These are phyloP conservation scores for Alternaria gaisen DNA, from an alignment of 2,329 filamentous ascomycete genomes.

Conservation along the genomic window DNA sequence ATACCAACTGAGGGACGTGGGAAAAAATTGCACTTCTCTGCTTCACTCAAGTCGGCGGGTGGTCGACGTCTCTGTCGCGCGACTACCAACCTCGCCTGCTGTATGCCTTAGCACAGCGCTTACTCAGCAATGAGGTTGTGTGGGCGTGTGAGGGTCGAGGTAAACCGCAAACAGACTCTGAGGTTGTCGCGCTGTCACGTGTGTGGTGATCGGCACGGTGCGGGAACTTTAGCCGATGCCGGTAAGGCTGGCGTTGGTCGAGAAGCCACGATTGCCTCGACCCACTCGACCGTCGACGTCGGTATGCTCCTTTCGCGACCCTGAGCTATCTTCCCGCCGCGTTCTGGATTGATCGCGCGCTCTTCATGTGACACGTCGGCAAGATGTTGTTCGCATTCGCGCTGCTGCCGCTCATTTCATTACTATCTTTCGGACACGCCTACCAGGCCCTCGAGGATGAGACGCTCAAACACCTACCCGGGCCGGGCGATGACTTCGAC, in stretches of 20 bases:
- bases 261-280: slow-evolving; percentile 11
- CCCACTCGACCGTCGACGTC: neutral
- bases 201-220: slow-evolving; percentile 3
- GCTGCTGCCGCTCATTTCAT: slow-evolving; percentile 34
- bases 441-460: slow-evolving; percentile 76
- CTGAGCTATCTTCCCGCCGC: neutral
- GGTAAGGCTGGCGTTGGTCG: neutral
- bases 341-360: neutral
- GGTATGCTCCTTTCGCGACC: slow-evolving; percentile 6
- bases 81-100: neutral
- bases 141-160: neutral
- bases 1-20: slow-evolving; percentile 29
- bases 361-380: slow-evolving; percentile 23
- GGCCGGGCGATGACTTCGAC: slow-evolving; percentile 78
- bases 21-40: neutral
- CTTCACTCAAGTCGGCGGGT: neutral
- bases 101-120: neutral
- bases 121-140: neutral
- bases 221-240: slow-evolving; percentile 1
- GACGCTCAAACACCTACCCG: slow-evolving; percentile 75
- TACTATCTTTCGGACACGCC: slow-evolving; percentile 50
- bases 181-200: slow-evolving; percentile 26
- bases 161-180: neutral
- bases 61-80: neutral
- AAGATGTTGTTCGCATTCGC: slow-evolving; percentile 30